These are phyloP conservation scores for Mortierella sp. DNA, from an alignment of 371 early-diverging fungal genomes.

Conservation along the genomic window DNA sequence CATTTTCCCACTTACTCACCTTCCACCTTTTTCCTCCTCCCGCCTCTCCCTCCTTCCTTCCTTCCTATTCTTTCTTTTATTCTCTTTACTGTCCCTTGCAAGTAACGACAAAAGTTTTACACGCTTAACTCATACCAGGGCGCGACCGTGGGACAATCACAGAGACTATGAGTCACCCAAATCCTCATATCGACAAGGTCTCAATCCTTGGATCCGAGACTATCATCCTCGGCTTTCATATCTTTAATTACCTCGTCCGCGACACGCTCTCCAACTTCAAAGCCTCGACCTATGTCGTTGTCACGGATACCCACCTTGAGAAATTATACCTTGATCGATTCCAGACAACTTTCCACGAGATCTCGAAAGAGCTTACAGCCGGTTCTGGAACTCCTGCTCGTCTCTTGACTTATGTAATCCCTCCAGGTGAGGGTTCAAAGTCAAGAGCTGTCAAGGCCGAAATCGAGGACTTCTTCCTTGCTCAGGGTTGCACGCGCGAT, in stretches of 20 bases:
- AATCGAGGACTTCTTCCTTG: conserved; percentile 94
- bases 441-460: conserved; percentile 88
- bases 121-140: background rate
- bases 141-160: conserved; percentile 1
- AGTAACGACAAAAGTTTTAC: conserved; percentile 3
- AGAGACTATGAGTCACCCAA: conserved; percentile 53
- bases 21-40: background rate
- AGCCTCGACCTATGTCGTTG: conserved; percentile 89
- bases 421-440: conserved; percentile 94
- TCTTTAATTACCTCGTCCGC: conserved; percentile 79
- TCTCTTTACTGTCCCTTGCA: background rate
- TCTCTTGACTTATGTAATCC: conserved; percentile 83
- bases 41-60: background rate
- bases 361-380: conserved; percentile 58
- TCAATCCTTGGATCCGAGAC: conserved; percentile 90
- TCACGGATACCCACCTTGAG: conserved; percentile 91
- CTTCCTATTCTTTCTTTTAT: background rate
- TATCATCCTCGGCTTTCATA: conserved; percentile 88
- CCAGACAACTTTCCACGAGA: conserved; percentile 56
- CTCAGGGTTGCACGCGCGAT: conserved; percentile 91
- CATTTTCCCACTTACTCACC: background rate
- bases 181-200: conserved; percentile 77
- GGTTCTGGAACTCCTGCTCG: conserved; percentile 57
- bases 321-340: conserved; percentile 78
- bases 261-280: conserved; percentile 82